Evolutionary conservation across 2,329 filamentous ascomycete genomes (phyloP).

Genomic region (Penicillium freii): DNA sequence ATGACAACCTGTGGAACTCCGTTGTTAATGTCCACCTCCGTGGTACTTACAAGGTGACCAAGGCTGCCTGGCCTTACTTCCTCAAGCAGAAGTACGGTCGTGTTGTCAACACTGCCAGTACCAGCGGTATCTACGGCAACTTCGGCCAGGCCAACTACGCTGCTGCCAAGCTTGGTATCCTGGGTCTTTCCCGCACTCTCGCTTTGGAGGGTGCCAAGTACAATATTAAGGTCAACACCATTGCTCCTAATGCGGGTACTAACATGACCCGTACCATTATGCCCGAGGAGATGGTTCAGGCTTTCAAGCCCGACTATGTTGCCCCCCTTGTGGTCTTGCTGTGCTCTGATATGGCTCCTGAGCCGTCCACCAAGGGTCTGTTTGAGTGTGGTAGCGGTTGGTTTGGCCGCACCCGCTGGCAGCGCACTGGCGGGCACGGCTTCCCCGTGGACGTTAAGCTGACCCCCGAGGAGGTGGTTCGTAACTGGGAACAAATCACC

Average conservation of each 20-base stretch:
- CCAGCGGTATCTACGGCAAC: conserved; percentile 97
- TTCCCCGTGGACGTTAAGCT: conserved; percentile 85
- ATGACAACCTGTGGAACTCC: conserved; percentile 86
- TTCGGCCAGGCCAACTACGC: conserved; percentile 99
- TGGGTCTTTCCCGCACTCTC: conserved; percentile 90
- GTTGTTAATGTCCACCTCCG: conserved; percentile 90
- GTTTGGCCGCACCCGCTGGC: conserved; percentile 90
- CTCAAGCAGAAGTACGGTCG: conserved; percentile 98
- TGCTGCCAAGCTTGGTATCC: conserved; percentile 85
- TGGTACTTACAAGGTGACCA: conserved; percentile 94
- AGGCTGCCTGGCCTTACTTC: conserved; percentile 97
- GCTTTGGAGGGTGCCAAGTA: conserved; percentile 93
- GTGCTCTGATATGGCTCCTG: conserved; percentile 80
- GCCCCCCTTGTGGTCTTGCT: conserved; percentile 88
- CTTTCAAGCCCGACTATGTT: conserved; percentile 98
- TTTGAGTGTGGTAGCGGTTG: conserved; percentile 96
- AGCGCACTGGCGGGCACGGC: conserved; percentile 81
- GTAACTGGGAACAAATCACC: conserved; percentile 73
- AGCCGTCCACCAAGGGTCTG: conserved; percentile 77
- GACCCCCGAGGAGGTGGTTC: conserved; percentile 78
- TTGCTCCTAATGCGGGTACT: conserved; percentile 95
- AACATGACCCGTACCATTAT: conserved; percentile 91
- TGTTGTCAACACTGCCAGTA: conserved; percentile 94
- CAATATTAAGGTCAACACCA: conserved; percentile 98
- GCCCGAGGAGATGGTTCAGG: conserved; percentile 96